A percentile compares a stretch with the other conserved stretches of the same genome.
These are phyloP conservation scores for Solanum peruvianum DNA, from an alignment of 257 asterid genomes.

Conservation along the genomic window DNA sequence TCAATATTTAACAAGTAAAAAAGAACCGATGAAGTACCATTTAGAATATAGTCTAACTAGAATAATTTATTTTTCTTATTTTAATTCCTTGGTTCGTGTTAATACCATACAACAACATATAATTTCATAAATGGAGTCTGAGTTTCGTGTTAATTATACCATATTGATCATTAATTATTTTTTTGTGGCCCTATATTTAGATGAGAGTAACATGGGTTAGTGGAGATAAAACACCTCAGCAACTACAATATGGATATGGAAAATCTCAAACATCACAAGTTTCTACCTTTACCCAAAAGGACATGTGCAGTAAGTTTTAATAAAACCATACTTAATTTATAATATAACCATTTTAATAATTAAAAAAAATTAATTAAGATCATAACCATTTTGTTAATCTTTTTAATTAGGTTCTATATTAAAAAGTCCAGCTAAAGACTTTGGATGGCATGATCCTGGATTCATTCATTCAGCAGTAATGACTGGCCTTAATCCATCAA, in stretches of 20 bases:
- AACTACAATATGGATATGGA: slow-evolving; percentile 45
- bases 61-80: too few species aligned
- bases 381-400: background rate
- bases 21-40: too few species aligned
- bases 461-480: slow-evolving; percentile 68
- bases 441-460: slow-evolving; percentile 98
- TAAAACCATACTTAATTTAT: background rate
- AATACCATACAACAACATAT: too few species aligned
- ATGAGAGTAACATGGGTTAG: slow-evolving; percentile 84
- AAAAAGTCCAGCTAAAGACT: slow-evolving; percentile 59
- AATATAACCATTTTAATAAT: background rate
- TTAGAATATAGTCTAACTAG: too few species aligned
- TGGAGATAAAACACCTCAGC: slow-evolving; percentile 52
- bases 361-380: background rate
- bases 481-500: slow-evolving; percentile 52
- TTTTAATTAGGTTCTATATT: slow-evolving; percentile 11
- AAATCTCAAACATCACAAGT: slow-evolving; percentile 26
- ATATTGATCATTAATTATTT: too few species aligned
- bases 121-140: too few species aligned
- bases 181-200: slow-evolving; percentile 14
- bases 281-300: slow-evolving; percentile 51
- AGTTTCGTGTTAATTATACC: background rate
- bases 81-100: too few species aligned
- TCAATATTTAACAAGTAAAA: too few species aligned
- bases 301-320: slow-evolving; percentile 59